Evolutionary conservation across 2,329 filamentous ascomycete genomes (phyloP), one percentile per base, ranked within the genome.

Genomic region (Neofusicoccum umdonicola): DNA sequence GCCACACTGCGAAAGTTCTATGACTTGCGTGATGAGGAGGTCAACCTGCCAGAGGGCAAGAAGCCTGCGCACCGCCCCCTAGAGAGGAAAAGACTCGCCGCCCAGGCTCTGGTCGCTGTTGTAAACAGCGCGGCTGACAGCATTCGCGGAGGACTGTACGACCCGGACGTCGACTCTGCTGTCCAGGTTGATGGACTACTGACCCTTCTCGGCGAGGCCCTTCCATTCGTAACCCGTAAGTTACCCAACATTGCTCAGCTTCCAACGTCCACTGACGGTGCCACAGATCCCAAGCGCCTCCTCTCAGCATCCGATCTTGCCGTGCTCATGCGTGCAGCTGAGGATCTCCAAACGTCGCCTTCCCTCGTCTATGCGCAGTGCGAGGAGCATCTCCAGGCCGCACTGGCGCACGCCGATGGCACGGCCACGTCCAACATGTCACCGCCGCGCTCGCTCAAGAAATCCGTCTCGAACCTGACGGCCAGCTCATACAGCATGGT

Each of bases 1-100:
- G 94, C 93, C 22, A 96, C 93, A 0, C 82, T 98, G 19, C 90
- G 94, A 41, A 90, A 89, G 69, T 97, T 94, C 80, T 98, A 96
- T 77, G 90, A 93, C 67, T 84, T 93, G n/a, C 87, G 94, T 56
- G 94, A 98, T 72, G 85, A 87, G 70, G 82, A 84, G n/a, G 68
- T 83, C 4, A 67, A 76, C 4, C 67, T 77, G 9, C 66, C 71
- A 50, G 73, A 78, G 27, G 77, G 74, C 34, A 80, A 77, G 56
- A 77, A 81, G 5, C 56, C 56, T 22, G 77, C 74, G 22, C 78
- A 84, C 66, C 78, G 81, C 65, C 84, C 88, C 0, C 79, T 88
- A 22, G 82, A 85, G 12, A 82, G 89, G 19, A 90, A 88, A 69
- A 86, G 87, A 63, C 87, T 90, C 68, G 88, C 93, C 4, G 91